These are phyloP conservation scores for Coffea canephora DNA, from an alignment of 257 asterid species.

Conservation along the genomic window DNA sequence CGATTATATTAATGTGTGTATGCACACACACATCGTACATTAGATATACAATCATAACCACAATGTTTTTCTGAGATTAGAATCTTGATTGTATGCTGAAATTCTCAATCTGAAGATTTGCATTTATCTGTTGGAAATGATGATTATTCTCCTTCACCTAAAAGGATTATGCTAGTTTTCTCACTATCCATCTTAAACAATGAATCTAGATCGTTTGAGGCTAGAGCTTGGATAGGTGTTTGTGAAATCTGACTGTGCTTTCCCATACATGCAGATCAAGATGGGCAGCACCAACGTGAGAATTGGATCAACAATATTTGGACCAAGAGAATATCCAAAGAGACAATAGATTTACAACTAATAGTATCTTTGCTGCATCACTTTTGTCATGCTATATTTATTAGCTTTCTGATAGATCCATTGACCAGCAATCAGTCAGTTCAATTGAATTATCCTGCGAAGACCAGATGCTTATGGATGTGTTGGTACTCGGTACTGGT, in stretches of 20 bases:
- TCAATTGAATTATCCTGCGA: background rate
- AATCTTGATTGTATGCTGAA: background rate
- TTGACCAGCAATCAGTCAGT: background rate
- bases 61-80: background rate
- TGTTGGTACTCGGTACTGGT: too few species aligned
- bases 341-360: constrained; percentile 32
- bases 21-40: too few species aligned
- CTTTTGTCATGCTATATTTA: background rate
- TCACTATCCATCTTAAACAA: background rate
- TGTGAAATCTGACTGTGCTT: constrained; percentile 11
- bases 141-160: background rate
- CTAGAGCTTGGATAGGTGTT: background rate
- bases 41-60: background rate
- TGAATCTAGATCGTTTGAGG: background rate
- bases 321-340: constrained; percentile 78
- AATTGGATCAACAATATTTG: constrained; percentile 87
- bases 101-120: constrained; percentile 2
- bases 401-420: background rate
- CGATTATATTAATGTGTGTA: too few species aligned
- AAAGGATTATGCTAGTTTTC: background rate
- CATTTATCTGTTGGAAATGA: background rate
- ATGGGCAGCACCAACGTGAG: constrained; percentile 89
- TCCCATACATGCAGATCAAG: constrained; percentile 57
- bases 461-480: background rate
- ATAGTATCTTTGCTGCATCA: background rate